Evolutionary conservation across 2,329 filamentous ascomycete species (phyloP), one percentile per base, ranked within the genome.

Genomic region (Rasamsonia emersonii): DNA sequence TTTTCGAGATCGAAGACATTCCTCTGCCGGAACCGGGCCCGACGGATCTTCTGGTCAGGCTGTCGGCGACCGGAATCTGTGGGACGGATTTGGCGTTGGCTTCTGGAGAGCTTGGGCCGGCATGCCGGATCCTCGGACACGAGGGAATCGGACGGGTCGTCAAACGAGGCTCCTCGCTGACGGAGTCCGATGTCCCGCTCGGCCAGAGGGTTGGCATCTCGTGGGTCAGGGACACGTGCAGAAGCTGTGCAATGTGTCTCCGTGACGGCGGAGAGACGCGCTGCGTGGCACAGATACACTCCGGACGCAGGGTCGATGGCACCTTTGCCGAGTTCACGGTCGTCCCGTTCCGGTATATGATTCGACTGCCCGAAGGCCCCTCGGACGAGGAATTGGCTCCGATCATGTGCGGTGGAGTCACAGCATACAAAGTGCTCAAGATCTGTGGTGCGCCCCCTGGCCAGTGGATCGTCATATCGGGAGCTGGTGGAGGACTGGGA

Each of bases 371-470:
- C 37, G 50, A 54, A 2, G 44, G 36, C 9, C 27, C 58, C 4
- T 35, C 46, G 0, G 61, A 64, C 26, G 58, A 64, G 28, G 27
- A 47, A 4, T 44, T 65, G 0, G 62, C 59, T 2, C 64, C 63
- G 0, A 51, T 65, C 5, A 37, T 67, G 18, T 67, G 64, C 32
- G 62, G 54, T 0, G 64, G 64, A 0, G 59, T 65, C 1, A 66
- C 63, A 1, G 62, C 61, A 1, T 67, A 65, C 38, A 61, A 59
- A 40, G 61, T 59, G 0, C 30, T 64, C 28, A 64, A 62, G 40
- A 38, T 37, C 1, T 54, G 51, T 18, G 43, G 35, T 3, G 37
- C 51, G 4, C 42, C 36, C 0, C 54, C 56, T 0, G 60, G 62
- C 2, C 47, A 58, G 31, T 62, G 51, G 49, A 38, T 64, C 1